These are phyloP conservation scores for Dalechampia spathulata DNA, from an alignment of 441 rosid genomes.

Conservation along the genomic window DNA sequence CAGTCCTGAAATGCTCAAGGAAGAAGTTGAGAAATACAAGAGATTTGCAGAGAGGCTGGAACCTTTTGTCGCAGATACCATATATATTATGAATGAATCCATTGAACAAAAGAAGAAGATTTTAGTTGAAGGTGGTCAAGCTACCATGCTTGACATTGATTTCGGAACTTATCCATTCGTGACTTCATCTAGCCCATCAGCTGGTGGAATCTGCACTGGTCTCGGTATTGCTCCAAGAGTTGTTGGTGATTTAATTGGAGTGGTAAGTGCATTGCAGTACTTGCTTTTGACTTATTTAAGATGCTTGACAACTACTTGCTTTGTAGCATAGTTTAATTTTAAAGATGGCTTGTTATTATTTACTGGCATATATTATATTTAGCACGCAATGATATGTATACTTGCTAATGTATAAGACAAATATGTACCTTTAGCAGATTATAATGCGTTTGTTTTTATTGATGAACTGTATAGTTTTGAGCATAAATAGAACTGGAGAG, in stretches of 20 bases:
- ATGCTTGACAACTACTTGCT: too few relatives aligned
- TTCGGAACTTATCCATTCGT: conserved; percentile 98
- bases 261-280: conserved; percentile 43
- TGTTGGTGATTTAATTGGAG: conserved; percentile 88
- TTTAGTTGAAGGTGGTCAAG: conserved; percentile 99
- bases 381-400: too few relatives aligned
- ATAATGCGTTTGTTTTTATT: too few relatives aligned
- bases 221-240: conserved; percentile 93
- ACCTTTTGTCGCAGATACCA: conserved; percentile 78
- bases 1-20: conserved; percentile 61
- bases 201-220: conserved; percentile 93
- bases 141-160: conserved; percentile 95
- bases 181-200: conserved; percentile 95
- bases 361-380: too few relatives aligned
- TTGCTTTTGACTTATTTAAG: too few relatives aligned
- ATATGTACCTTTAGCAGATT: too few relatives aligned
- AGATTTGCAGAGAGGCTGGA: conserved; percentile 87
- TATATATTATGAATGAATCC: conserved; percentile 72
- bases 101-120: conserved; percentile 66
- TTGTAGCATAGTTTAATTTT: too few relatives aligned
- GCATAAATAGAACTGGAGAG: too few relatives aligned
- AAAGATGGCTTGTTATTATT: too few relatives aligned
- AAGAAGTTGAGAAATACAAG: conserved; percentile 85
- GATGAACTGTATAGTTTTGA: too few relatives aligned
- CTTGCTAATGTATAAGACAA: too few relatives aligned